These are phyloP conservation scores for Calonectria ilicicola DNA, from an alignment of 2,329 filamentous ascomycete genomes.

Conservation along the genomic window DNA sequence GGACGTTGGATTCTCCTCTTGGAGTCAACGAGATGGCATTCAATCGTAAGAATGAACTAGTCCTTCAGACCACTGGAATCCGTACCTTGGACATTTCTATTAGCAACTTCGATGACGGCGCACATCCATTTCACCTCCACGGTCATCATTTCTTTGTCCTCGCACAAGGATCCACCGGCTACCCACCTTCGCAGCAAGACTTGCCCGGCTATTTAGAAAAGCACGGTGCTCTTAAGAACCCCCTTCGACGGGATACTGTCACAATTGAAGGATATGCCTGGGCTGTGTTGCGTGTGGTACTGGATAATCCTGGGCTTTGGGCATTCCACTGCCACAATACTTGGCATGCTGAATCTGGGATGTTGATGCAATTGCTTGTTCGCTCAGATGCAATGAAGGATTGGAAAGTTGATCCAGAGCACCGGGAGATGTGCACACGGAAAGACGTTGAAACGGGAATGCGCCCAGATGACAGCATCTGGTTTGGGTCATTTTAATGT, in stretches of 20 bases:
- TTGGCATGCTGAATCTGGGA: slow-evolving; percentile 69
- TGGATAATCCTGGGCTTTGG: slow-evolving; percentile 70
- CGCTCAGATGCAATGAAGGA: slow-evolving; percentile 41
- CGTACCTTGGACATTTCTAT: slow-evolving; percentile 69
- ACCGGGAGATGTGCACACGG: slow-evolving; percentile 43
- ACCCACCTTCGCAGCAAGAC: slow-evolving; percentile 46
- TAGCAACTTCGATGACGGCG: slow-evolving; percentile 67
- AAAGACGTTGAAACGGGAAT: slow-evolving; percentile 47
- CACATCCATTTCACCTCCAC: slow-evolving; percentile 66
- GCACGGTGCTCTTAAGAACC: slow-evolving; percentile 44
- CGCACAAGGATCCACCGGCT: slow-evolving; percentile 46
- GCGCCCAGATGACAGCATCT: slow-evolving; percentile 50
- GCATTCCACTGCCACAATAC: slow-evolving; percentile 69
- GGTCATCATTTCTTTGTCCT: slow-evolving; percentile 68
- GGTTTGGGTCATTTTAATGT: slow-evolving; percentile 49
- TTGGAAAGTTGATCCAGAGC: slow-evolving; percentile 40
- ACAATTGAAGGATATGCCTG: slow-evolving; percentile 67
- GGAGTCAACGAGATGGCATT: slow-evolving; percentile 47
- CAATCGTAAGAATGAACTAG: slow-evolving; percentile 50
- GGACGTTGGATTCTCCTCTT: slow-evolving; percentile 28
- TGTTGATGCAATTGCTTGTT: slow-evolving; percentile 68
- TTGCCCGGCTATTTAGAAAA: slow-evolving; percentile 41
- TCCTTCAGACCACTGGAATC: slow-evolving; percentile 63
- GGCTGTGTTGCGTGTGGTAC: slow-evolving; percentile 64
- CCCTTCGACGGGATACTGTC: slow-evolving; percentile 56